Evolutionary conservation across 345 rosid genomes (phyloP), one percentile per base, ranked within the genome.

Genomic region (Odontarrhena argentea): DNA sequence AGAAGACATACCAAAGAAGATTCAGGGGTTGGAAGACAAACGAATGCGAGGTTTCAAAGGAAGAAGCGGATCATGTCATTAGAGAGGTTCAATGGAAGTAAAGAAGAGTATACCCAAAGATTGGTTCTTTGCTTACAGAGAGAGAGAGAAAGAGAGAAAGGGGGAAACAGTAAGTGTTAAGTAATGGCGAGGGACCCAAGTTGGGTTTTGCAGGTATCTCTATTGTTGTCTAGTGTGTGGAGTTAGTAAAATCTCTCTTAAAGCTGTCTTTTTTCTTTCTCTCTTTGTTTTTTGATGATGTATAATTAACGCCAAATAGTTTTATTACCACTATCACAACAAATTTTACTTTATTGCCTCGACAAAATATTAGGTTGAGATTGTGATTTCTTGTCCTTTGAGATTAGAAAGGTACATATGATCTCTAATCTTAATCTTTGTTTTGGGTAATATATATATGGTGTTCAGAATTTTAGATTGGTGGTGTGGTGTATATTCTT

Each of bases 171-270:
- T 51, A 71, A 64, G 75, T 37, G 49, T 70, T 46, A 62, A 71
- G 69, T 55, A 73, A 73, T 73, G 72, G 51, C 52, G 49, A 26
- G 73, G 77, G 62, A 34, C 70, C 71, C 71, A 51, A 65, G 66
- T 65, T 65, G 76, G 76, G 55, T 51, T 65, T 59, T 66, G 71
- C 72, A 65, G 76, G 61, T 73, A 65, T 51, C 58, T 71, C 69
- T 71, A 11, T 54, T 62, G 74, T 44, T 54, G 46, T 62, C 18
- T 62, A 36, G 67, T 44, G 55, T 42, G 55, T 42, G 65, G 73
- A 62, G 74, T 70, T 70, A 38, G 74, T 67, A 55, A 44, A 53
- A 28, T 28, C 32, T 28, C 32, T 1, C 56, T 70, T 9, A 53
- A 70, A 70, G 74, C 74, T 70, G 55, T 61, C 62, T 61, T 24